A percentile compares a stretch with the other conserved stretches of the same genome.
Conservation (phyloP, 2,329 filamentous ascomycete genomes). For the Penicillium sp. region DNA sequence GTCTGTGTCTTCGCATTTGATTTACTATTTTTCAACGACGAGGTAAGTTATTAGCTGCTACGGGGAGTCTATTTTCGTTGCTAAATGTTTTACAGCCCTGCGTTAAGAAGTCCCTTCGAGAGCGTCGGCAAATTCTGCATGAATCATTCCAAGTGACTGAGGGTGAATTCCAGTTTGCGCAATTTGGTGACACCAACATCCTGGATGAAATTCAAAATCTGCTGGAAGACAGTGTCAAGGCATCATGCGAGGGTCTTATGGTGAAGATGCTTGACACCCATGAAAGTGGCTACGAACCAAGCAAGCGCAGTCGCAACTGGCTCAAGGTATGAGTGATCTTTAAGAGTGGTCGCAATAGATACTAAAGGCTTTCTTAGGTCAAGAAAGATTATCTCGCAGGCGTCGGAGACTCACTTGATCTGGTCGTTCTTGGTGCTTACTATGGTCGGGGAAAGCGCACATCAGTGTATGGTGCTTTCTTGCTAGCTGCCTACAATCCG, state of each 20-base stretch:
- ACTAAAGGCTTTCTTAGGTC: conserved; percentile 54
- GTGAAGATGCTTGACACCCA: conserved; percentile 97
- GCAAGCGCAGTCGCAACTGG: conserved; percentile 95
- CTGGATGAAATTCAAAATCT: conserved; percentile 91
- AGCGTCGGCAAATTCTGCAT: conserved; percentile 74
- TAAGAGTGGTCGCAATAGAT: no score
- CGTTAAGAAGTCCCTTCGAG: conserved; percentile 81
- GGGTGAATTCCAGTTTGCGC: conserved; percentile 89
- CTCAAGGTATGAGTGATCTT: conserved; percentile 65
- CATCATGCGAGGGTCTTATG: conserved; percentile 96
- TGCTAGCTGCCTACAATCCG: conserved; percentile 89
- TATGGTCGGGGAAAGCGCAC: conserved; percentile 93
- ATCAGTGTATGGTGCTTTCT: conserved; percentile 90
- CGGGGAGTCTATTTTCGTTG: neutral
- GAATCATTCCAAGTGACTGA: conserved; percentile 72
- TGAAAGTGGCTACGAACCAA: conserved; percentile 93
- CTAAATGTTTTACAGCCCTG: conserved; percentile 52
- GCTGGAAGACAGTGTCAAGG: conserved; percentile 91
- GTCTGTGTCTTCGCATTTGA: conserved; percentile 98
- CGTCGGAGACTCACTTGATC: conserved; percentile 90
- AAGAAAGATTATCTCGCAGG: conserved; percentile 98
- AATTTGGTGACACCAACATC: conserved; percentile 80
- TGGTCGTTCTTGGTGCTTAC: conserved; percentile 94
- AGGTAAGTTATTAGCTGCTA: conserved; percentile 46
- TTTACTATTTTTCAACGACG: conserved; percentile 86